Percentiles rank a stretch among this genome's conserved stretches.
Conservation (phyloP, 177 flowering plant species). For the Vitis hybrid region DNA sequence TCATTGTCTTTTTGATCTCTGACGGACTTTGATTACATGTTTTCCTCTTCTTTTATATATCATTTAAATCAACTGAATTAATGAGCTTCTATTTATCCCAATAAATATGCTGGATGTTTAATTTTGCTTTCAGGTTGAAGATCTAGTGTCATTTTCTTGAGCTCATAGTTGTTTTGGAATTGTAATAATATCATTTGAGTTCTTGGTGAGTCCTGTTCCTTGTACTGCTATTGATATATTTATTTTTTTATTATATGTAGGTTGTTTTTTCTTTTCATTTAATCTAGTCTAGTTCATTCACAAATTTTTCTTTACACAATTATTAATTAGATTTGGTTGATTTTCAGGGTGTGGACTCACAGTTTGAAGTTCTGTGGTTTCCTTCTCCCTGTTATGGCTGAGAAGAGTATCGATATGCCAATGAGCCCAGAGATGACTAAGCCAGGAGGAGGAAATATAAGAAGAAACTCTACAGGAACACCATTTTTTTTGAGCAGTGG, state of each 20-base stretch:
- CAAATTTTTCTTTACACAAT: not conserved
- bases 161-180: not conserved
- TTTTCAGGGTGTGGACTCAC: slow-evolving; percentile 6
- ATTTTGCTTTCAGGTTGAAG: not conserved
- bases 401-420: slow-evolving; percentile 27
- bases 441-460: slow-evolving; percentile 20
- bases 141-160: not conserved
- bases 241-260: not conserved
- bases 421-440: slow-evolving; percentile 19
- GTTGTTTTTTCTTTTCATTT: not conserved
- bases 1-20: not conserved
- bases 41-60: not conserved
- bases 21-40: not conserved
- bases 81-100: not conserved
- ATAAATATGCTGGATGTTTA: not conserved
- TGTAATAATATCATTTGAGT: not conserved
- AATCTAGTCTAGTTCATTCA: not conserved
- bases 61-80: not conserved
- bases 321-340: not conserved
- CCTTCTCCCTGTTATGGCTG: slow-evolving; percentile 29
- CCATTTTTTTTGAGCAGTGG: slow-evolving; percentile 21
- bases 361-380: not conserved
- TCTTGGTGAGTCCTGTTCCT: slow-evolving; percentile 1
- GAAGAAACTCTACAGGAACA: slow-evolving; percentile 48
- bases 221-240: slow-evolving; percentile 1